Base-by-base conservation (phyloP, 768 basidiomycete genomes). In the Sistotremastrum suecicum region DNA sequence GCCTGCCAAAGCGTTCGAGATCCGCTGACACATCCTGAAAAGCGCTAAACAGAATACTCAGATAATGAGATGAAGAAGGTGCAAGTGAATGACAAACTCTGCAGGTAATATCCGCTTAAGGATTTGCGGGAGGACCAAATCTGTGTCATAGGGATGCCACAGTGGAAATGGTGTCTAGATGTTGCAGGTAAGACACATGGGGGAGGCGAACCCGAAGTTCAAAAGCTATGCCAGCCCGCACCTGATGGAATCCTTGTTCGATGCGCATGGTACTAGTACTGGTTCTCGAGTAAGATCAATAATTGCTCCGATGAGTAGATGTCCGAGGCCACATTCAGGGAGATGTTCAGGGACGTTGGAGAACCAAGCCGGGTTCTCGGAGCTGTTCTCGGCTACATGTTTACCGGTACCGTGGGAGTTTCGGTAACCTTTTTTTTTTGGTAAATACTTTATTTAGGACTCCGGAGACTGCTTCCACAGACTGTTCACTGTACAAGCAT, bases 181-280 rank as follows among this genome's bases (percentile, higher is more conserved):
- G 34, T 7, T 53, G 38, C 3, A n/a, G 0, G 31, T 45, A 46
- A 3, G 35, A 48, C 1, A 30, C 8, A 39, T 53, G 48, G n/a
- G 47, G 42, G 10, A 32, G 2, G 20, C 8, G 34, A 11, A 30
- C 9, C 28, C 3, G 30, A 29, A 37, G 28, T 30, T 30, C 42
- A 10, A 44, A 7, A 41, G 54, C 61, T 36, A 29, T 29, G 12
- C 20, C 12, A 1, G 31, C 7, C 28, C 44, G 5, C 48, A 76
- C 80, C 50, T 64, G 66, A 51, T 82, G 78, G 52, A 81, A 82
- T 34, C 81, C 81, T 41, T 81, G 68, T 57, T 82, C 78, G 33
- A 73, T 60, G 39, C 71, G 72, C 81, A 83, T 81, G 29, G 10
- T 32, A 32, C 40, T 5, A 30, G 37, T 20, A 20, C 20, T 20